Base-by-base conservation (phyloP, 805 yeast genomes). In the Candida incommunis region DNA sequence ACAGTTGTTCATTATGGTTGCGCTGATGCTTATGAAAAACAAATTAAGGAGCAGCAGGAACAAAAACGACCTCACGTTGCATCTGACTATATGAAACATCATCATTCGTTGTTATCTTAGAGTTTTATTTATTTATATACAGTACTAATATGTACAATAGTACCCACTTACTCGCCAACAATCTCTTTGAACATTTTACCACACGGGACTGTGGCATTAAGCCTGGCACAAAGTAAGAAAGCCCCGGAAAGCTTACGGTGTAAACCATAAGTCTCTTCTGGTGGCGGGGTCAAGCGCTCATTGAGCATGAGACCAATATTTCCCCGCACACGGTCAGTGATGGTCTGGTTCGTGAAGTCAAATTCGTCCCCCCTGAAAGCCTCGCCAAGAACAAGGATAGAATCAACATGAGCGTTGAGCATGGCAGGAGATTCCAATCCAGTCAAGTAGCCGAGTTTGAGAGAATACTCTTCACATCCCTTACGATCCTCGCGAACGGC, bases 191-290 rank as follows among this genome's bases (percentile, higher is more conserved):
- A 90, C 41, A 90, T 63, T 52, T 78, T 69, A 44, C 79, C 77
- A 58, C 95, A 81, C 15, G 88, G 94, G 27, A 92, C 90, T 11
- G 71, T 68, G 2, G 97, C 96, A 35, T 75, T 69, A 63, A 92
- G 70, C 54, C 84, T 74, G 2, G 97, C 83, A 66, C 97, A 90
- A 45, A 92, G 69, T 49, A 92, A 68, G 58, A 83, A 92, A 1
- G 92, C 94, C 9, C 98, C 98, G 58, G 95, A 83, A 57, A 92
- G 77, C 59, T 92, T 92, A 56, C 98, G 72, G 64, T 92, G 98
- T 54, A 92, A 69, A n/a, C 95, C 82, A 61, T 92, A 92, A 0
- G 98, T 92, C 63, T 92, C 98, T 57, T 92, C 97, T 2, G 98
- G 98, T 13, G 98, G 98, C 2, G 98, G 96, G 2, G 95, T 77